Evolutionary conservation across 495 filamentous ascomycete species (phyloP).

Genomic region (Aspergillus baeticus): DNA sequence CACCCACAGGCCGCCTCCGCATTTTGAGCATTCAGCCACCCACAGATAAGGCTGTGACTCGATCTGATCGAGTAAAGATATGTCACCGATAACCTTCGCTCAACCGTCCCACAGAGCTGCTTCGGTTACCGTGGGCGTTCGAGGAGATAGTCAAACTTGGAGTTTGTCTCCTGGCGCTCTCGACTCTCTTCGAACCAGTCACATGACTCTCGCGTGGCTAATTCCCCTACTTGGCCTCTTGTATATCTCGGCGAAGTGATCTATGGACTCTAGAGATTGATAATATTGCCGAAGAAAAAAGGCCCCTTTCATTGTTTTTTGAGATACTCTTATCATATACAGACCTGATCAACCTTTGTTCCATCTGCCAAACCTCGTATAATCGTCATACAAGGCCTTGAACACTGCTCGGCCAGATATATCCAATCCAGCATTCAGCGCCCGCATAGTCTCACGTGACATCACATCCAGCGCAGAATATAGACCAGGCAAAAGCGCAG

Average conservation of each 20-base stretch:
- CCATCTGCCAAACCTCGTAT: conserved; percentile 69
- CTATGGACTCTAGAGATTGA: too few relatives aligned
- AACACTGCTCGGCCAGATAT: conserved; percentile 66
- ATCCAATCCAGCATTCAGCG: conserved; percentile 69
- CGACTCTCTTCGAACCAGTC: conserved; percentile 7
- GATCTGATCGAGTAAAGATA: conserved; percentile 44
- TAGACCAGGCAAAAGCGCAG: conserved; percentile 67
- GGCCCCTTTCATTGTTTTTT: background rate
- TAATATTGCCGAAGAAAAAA: background rate
- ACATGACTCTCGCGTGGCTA: conserved; percentile 17
- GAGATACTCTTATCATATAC: background rate
- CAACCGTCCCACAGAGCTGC: background rate
- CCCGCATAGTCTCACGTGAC: conserved; percentile 59
- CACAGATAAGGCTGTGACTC: conserved; percentile 29
- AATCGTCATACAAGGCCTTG: conserved; percentile 69
- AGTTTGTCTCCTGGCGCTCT: background rate
- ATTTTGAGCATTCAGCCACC: conserved; percentile 15
- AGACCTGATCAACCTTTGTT: conserved; percentile 43
- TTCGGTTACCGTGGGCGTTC: too few relatives aligned
- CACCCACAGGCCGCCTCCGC: conserved; percentile 17
- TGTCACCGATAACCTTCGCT: background rate
- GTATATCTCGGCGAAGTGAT: too few relatives aligned
- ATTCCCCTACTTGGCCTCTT: background rate
- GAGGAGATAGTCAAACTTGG: background rate
- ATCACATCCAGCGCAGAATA: conserved; percentile 71